Evolutionary conservation across 163 green algal species (phyloP).

Genomic region (Volvox carteri): DNA sequence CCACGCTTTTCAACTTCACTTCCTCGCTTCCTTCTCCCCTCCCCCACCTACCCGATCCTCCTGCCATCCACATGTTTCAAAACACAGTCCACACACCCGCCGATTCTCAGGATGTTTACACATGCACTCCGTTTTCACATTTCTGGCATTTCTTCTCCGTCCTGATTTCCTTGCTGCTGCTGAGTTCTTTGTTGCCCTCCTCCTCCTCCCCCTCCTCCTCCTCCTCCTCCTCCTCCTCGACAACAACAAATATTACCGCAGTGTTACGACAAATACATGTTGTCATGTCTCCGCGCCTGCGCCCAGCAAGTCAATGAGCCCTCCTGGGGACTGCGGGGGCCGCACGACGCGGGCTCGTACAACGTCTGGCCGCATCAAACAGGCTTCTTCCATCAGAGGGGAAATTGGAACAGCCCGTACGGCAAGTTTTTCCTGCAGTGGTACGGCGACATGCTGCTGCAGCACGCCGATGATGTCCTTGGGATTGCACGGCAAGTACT

Average conservation of each 20-base stretch:
- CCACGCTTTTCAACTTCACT: too few species aligned
- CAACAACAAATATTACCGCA: too few species aligned
- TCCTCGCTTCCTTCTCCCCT: too few species aligned
- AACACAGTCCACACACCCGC: too few species aligned
- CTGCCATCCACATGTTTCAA: too few species aligned
- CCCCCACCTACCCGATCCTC: too few species aligned
- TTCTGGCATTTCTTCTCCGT: too few species aligned
- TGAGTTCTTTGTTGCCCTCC: background rate
- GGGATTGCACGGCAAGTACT: conserved; percentile 37
- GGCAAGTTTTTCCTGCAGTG: conserved; percentile 89
- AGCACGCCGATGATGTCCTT: conserved; percentile 71
- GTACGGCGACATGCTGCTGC: conserved; percentile 80
- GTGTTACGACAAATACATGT: conserved; percentile 90
- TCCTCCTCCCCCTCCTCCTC: background rate
- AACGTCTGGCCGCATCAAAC: conserved; percentile 78
- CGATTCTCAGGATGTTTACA: too few species aligned
- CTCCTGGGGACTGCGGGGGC: conserved; percentile 80
- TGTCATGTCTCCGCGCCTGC: conserved; percentile 68
- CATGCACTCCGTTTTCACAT: too few species aligned
- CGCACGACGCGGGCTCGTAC: conserved; percentile 86
- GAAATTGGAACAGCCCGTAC: conserved; percentile 76
- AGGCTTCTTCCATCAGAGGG: conserved; percentile 82
- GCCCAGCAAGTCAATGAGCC: conserved; percentile 71
- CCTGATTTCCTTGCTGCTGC: background rate
- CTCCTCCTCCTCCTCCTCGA: background rate